phyloP scores from a whole-genome alignment of 1,139 yeast genomes.

The Yamadazyma oceani region DNA sequence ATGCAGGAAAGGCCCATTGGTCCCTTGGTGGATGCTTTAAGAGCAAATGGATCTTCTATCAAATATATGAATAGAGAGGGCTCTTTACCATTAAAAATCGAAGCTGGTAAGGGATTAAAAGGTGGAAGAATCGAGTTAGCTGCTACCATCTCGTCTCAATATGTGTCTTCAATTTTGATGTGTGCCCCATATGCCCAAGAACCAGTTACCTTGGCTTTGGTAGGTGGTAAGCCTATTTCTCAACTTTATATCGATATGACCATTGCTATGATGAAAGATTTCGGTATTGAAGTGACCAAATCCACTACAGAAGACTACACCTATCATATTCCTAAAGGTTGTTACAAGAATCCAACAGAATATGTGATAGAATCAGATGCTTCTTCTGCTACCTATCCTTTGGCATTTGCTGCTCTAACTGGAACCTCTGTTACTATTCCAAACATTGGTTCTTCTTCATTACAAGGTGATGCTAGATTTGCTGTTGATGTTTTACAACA shows the following conservation, averaged over 20 bases:
- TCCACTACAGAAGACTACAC: conserved; percentile 76
- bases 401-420: conserved; percentile 97
- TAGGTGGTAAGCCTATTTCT: conserved; percentile 96
- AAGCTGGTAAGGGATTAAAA: conserved; percentile 67
- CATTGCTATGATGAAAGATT: conserved; percentile 87
- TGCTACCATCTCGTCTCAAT: conserved; percentile 96
- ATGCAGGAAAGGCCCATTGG: conserved; percentile 99
- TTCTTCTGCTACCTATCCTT: conserved; percentile 97
- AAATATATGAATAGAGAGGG: conserved; percentile 73
- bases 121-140: conserved; percentile 95
- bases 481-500: conserved; percentile 91
- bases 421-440: conserved; percentile 93
- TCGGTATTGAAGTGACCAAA: conserved; percentile 78
- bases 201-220: conserved; percentile 84
- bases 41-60: conserved; percentile 73
- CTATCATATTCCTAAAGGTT: conserved; percentile 85
- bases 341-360: conserved; percentile 75
- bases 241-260: conserved; percentile 98
- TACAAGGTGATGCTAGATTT: conserved; percentile 97
- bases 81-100: conserved; percentile 79
- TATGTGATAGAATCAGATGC: conserved; percentile 96
- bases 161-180: conserved; percentile 94
- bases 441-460: conserved; percentile 85
- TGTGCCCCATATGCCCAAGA: conserved; percentile 94
- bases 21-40: conserved; percentile 89